These are phyloP conservation scores for Kalanchoe fedtschenkoi DNA, from an alignment of 164 flowering plant species.

Conservation along the genomic window DNA sequence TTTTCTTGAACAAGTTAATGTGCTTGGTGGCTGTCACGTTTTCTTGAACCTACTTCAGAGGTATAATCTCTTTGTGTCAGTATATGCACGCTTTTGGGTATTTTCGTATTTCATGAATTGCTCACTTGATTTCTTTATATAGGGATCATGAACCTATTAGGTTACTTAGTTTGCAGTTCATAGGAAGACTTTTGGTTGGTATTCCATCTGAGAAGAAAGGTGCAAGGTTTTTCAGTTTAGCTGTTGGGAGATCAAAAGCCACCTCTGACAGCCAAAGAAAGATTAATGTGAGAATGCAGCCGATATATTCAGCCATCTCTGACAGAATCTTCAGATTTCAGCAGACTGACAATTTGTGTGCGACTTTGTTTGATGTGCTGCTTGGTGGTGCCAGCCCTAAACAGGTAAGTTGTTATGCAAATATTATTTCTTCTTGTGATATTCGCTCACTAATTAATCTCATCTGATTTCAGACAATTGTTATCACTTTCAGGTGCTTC, in stretches of 20 bases:
- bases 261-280: conserved; percentile 52
- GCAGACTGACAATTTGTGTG: conserved; percentile 73
- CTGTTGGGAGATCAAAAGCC: conserved; percentile 63
- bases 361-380: conserved; percentile 91
- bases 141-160: conserved; percentile 92
- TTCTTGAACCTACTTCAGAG: conserved; percentile 90
- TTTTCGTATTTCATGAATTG: not conserved
- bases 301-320: conserved; percentile 63
- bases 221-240: conserved; percentile 60
- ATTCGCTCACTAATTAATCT: not conserved
- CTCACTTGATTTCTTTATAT: conserved; percentile 1
- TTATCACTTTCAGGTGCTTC: conserved; percentile 53
- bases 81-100: not conserved
- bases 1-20: conserved; percentile 84
- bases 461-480: not conserved
- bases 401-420: conserved; percentile 52
- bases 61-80: conserved; percentile 23
- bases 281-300: conserved; percentile 38
- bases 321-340: conserved; percentile 81
- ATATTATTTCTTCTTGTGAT: not conserved
- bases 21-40: conserved; percentile 76
- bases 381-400: conserved; percentile 99
- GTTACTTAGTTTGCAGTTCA: conserved; percentile 78
- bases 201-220: conserved; percentile 93
- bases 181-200: conserved; percentile 91